A percentile compares a stretch with the other conserved stretches of the same genome.
phyloP scores from a whole-genome alignment of 305 asterid species.

The Ilex paraguariensis region DNA sequence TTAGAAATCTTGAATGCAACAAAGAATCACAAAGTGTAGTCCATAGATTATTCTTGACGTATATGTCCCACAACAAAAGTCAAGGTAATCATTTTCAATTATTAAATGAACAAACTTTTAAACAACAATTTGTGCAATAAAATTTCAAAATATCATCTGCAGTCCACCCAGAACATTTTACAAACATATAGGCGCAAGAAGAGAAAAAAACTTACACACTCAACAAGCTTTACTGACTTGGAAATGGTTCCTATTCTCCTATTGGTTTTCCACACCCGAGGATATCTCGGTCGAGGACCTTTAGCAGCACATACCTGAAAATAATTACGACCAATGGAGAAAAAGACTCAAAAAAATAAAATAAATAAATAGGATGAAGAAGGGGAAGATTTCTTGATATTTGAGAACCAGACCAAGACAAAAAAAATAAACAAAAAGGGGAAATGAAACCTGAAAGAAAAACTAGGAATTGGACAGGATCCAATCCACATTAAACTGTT shows the following conservation, averaged over 20 bases:
- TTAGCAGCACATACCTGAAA: constrained; percentile 76
- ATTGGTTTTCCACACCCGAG: constrained; percentile 84
- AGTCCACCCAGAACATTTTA: too few species aligned
- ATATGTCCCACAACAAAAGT: too few species aligned
- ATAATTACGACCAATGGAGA: constrained; percentile 6
- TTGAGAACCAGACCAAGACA: not conserved
- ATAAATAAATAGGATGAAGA: not conserved
- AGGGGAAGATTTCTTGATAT: not conserved
- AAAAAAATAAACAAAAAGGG: not conserved
- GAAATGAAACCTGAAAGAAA: not conserved
- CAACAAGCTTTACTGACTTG: constrained; percentile 80
- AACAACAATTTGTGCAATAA: too few species aligned
- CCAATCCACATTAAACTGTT: not conserved
- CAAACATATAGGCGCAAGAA: not conserved
- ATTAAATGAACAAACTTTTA: too few species aligned
- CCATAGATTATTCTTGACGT: too few species aligned
- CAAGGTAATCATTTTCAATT: too few species aligned
- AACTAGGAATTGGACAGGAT: not conserved
- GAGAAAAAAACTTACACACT: constrained; percentile 57
- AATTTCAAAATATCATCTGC: too few species aligned
- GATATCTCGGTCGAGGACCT: constrained; percentile 94
- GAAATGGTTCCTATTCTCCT: constrained; percentile 80
- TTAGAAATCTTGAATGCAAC: too few species aligned
- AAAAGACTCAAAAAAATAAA: not conserved
- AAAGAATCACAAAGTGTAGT: too few species aligned